Conservation (phyloP, 768 basidiomycete species). For the Artomyces pyxidatus region DNA sequence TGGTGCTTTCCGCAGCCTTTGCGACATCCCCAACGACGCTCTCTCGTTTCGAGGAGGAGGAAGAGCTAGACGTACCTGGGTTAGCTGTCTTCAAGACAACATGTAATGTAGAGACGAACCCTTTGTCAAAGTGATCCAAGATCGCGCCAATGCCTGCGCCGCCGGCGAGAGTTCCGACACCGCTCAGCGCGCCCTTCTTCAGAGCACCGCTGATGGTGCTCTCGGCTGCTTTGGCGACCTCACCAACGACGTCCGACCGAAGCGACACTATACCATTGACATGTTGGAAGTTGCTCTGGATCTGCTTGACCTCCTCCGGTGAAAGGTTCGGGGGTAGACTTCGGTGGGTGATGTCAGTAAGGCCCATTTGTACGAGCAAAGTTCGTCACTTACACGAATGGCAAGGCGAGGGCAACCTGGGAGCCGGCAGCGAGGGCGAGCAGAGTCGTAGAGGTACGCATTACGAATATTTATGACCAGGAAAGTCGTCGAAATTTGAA, state of each 20-base stretch:
- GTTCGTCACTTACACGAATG: neutral
- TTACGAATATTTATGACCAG: neutral
- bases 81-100: too few species aligned
- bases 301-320: neutral
- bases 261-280: too few species aligned
- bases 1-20: too few species aligned
- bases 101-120: too few species aligned
- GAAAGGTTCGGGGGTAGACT: neutral
- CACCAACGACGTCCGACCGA: neutral
- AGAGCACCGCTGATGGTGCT: too few species aligned
- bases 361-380: neutral
- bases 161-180: too few species aligned
- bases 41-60: too few species aligned
- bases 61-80: too few species aligned
- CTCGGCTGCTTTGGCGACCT: neutral
- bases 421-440: neutral
- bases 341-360: neutral
- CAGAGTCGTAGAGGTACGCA: neutral
- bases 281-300: neutral
- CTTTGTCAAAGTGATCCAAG: too few species aligned
- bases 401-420: neutral
- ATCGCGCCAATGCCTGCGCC: too few species aligned
- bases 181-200: too few species aligned
- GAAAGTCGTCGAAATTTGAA: neutral
- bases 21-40: too few species aligned